These are phyloP conservation scores for Starmera quercuum DNA, from an alignment of 805 yeast genomes.

Conservation along the genomic window DNA sequence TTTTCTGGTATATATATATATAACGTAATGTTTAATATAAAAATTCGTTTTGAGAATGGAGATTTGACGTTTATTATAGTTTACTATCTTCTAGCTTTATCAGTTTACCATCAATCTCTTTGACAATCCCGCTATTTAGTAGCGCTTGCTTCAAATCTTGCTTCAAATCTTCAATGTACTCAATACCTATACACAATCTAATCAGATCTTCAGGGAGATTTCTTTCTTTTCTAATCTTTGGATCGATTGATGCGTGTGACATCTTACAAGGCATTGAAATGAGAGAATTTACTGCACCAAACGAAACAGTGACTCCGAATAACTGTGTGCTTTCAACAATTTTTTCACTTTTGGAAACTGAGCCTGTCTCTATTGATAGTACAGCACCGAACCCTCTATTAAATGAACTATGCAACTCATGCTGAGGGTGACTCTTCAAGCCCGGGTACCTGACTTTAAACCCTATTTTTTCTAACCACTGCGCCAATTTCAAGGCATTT, in stretches of 20 bases:
- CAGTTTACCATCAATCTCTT: constrained; percentile 21
- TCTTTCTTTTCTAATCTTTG: constrained; percentile 78
- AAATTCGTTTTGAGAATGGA: no score
- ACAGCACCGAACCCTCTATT: constrained; percentile 89
- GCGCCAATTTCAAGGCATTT: constrained; percentile 70
- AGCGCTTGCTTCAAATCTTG: constrained; percentile 73
- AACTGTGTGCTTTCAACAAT: constrained; percentile 71
- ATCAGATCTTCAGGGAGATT: constrained; percentile 89
- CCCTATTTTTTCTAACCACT: constrained; percentile 59
- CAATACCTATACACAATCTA: constrained; percentile 88
- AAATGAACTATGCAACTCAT: constrained; percentile 68
- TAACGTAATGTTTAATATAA: no score
- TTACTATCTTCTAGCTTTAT: constrained; percentile 13
- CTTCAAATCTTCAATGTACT: constrained; percentile 70
- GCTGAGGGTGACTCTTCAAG: constrained; percentile 70
- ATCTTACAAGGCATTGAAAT: constrained; percentile 91
- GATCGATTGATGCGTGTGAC: constrained; percentile 97
- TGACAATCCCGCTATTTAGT: constrained; percentile 51
- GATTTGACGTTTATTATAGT: constrained; percentile 8
- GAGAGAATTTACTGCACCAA: constrained; percentile 89
- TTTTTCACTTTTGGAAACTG: constrained; percentile 52
- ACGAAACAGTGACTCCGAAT: constrained; percentile 86
- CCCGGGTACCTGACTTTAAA: constrained; percentile 80
- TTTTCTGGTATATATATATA: no score
- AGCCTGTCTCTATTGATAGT: constrained; percentile 81